Evolutionary conservation across 768 basidiomycete genomes (phyloP).

Genomic region (Russula abietina): DNA sequence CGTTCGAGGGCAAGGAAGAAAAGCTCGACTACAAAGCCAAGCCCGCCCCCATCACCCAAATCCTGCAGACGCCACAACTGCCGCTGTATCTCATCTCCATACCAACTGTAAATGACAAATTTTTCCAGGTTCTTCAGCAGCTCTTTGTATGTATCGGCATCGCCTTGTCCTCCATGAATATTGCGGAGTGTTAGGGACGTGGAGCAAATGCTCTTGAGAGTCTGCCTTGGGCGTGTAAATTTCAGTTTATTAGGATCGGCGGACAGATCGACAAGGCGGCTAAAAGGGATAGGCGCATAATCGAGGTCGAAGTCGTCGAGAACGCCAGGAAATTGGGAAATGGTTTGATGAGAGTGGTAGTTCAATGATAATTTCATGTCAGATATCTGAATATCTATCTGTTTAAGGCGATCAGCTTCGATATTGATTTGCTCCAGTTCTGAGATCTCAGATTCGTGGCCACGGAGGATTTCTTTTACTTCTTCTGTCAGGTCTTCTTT

Average conservation of each 20-base stretch:
- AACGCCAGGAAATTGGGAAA: background rate
- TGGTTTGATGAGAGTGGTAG: background rate
- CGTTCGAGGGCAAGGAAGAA: background rate
- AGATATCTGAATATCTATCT: background rate
- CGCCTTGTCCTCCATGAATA: background rate
- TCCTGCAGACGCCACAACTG: too few species aligned
- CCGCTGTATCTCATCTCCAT: too few species aligned
- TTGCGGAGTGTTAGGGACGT: too few species aligned
- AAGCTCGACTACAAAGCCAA: too few species aligned
- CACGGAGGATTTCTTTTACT: background rate
- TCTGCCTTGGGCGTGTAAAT: background rate
- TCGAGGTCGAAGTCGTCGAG: background rate
- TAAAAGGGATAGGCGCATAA: background rate
- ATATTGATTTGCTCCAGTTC: background rate
- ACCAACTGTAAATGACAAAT: too few species aligned
- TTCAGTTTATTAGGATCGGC: background rate
- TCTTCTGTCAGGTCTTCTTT: background rate
- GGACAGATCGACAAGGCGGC: background rate
- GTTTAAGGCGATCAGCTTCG: background rate
- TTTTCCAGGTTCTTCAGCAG: background rate
- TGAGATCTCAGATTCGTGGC: background rate
- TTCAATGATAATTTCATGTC: background rate
- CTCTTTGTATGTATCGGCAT: background rate
- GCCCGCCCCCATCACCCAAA: too few species aligned
- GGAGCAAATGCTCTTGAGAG: background rate